Evolutionary conservation across 805 yeast genomes (phyloP).

Genomic region (Saccharomycopsis capsularis): DNA sequence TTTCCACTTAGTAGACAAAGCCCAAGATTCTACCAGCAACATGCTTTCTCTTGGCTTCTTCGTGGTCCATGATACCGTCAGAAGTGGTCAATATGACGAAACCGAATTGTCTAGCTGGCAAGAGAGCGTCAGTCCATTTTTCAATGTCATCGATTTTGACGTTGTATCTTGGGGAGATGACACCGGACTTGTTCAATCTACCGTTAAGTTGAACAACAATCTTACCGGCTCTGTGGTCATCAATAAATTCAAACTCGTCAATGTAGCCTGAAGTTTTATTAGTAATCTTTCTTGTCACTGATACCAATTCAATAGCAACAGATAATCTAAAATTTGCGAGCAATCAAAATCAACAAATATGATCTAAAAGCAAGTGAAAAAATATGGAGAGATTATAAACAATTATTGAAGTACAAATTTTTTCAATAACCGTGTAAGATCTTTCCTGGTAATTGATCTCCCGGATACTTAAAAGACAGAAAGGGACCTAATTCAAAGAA

Average conservation of each 20-base stretch:
- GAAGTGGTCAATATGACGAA: constrained; percentile 96
- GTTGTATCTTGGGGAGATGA: constrained; percentile 97
- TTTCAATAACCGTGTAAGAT: constrained; percentile 16
- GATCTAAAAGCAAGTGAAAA: not conserved
- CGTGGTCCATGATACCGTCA: constrained; percentile 99
- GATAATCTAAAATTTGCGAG: not conserved
- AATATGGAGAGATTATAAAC: constrained; percentile 8
- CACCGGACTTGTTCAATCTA: constrained; percentile 98
- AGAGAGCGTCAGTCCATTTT: constrained; percentile 96
- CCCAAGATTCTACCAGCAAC: constrained; percentile 98
- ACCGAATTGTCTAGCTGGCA: constrained; percentile 99
- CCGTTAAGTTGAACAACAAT: constrained; percentile 95
- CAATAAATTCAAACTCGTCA: constrained; percentile 97
- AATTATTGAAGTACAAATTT: constrained; percentile 11
- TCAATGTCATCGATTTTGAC: constrained; percentile 91
- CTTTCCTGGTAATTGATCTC: constrained; percentile 15
- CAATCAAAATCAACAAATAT: not conserved
- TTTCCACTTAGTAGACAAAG: constrained; percentile 93
- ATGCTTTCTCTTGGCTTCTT: constrained; percentile 99
- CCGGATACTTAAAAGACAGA: constrained; percentile 23
- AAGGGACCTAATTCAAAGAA: constrained; percentile 18
- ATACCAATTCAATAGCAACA: not conserved
- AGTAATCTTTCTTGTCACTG: not conserved
- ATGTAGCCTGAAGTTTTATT: constrained; percentile 52
- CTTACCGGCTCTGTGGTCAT: constrained; percentile 98